These are phyloP conservation scores for Curvularia sp. DNA, from an alignment of 2,329 filamentous ascomycete genomes.

Conservation along the genomic window DNA sequence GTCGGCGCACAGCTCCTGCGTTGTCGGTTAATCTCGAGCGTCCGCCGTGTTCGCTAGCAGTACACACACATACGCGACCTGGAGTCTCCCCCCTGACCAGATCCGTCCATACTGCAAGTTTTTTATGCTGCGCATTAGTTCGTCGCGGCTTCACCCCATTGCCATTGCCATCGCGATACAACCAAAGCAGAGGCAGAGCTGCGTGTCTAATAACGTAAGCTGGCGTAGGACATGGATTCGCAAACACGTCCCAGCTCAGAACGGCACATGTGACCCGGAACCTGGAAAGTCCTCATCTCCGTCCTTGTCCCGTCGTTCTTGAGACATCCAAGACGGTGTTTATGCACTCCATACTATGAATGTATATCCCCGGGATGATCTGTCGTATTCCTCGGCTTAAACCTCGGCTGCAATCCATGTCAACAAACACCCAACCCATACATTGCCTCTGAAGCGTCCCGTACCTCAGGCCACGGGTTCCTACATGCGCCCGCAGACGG, in stretches of 20 bases:
- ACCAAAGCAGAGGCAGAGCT: not conserved
- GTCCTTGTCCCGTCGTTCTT: not conserved
- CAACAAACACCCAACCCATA: slow-evolving; percentile 13
- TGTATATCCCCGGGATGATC: slow-evolving; percentile 4
- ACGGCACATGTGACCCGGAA: not conserved
- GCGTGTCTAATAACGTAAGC: not conserved
- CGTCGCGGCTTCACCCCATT: not conserved
- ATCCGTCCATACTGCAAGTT: not conserved
- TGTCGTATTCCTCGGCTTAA: slow-evolving; percentile 1
- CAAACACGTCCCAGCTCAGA: not conserved
- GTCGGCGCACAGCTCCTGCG: not conserved
- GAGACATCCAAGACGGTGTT: slow-evolving; percentile 9
- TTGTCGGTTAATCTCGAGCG: not conserved
- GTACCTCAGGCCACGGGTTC: slow-evolving; percentile 7
- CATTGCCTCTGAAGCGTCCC: not conserved
- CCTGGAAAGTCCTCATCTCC: not conserved
- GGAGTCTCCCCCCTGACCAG: not conserved
- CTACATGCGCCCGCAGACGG: not conserved
- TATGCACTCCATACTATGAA: slow-evolving; percentile 7
- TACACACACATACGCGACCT: not conserved
- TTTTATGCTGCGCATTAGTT: not conserved
- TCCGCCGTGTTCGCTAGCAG: not conserved
- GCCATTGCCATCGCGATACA: not conserved
- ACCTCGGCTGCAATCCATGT: not conserved
- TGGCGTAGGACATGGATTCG: not conserved